These are phyloP conservation scores for Grigorovia humatica DNA, from an alignment of 805 yeast genomes.

Conservation along the genomic window DNA sequence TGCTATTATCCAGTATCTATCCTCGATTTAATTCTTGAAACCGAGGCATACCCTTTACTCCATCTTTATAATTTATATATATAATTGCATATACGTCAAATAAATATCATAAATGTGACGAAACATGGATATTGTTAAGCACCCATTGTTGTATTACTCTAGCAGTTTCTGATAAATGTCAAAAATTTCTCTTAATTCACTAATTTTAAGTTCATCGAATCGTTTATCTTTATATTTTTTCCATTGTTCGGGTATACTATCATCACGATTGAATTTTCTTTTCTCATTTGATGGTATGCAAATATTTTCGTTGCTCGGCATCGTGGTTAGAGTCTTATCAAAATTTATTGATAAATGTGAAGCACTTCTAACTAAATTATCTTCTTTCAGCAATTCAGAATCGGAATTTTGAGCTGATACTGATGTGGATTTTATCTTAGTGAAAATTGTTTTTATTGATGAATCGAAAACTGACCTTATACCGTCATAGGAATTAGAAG, in stretches of 20 bases:
- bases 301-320: neutral
- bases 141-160: neutral
- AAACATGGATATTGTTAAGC: neutral
- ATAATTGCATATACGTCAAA: neutral
- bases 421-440: slow-evolving; percentile 19
- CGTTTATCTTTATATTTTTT: slow-evolving; percentile 14
- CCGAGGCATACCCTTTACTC: neutral
- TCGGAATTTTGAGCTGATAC: neutral
- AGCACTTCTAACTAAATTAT: slow-evolving; percentile 10
- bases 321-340: slow-evolving; percentile 2
- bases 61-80: neutral
- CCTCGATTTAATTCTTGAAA: neutral
- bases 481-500: slow-evolving; percentile 22
- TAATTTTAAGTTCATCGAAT: slow-evolving; percentile 24
- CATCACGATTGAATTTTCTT: neutral
- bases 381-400: slow-evolving; percentile 6
- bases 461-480: slow-evolving; percentile 22
- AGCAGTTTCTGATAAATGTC: slow-evolving; percentile 21
- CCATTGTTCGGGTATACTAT: slow-evolving; percentile 11
- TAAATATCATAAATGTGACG: no score
- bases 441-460: slow-evolving; percentile 23
- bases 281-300: neutral
- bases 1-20: slow-evolving; percentile 6
- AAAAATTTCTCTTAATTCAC: slow-evolving; percentile 22
- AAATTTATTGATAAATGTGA: slow-evolving; percentile 12